Percentiles rank a stretch among this genome's conserved stretches.
phyloP scores from a whole-genome alignment of 2,329 filamentous ascomycete species.

The Penicillium sp. region DNA sequence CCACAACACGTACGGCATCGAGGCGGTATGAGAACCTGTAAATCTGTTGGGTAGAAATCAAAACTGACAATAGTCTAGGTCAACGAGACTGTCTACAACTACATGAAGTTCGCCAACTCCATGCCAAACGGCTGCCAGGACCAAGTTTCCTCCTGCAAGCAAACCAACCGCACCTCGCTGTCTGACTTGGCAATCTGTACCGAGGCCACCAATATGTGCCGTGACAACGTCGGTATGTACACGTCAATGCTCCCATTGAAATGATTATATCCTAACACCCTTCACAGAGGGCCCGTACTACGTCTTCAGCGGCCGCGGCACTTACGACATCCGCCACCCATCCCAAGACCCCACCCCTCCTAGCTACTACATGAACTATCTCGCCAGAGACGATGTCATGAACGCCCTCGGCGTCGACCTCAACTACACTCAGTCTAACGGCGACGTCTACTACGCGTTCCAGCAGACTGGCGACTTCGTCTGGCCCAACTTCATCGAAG shows the following conservation, averaged over 20 bases:
- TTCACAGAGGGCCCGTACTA: conserved; percentile 56
- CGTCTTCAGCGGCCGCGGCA: conserved; percentile 54
- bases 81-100: conserved; percentile 62
- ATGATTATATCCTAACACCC: neutral
- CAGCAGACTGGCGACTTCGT: conserved; percentile 62
- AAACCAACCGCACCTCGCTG: conserved; percentile 60
- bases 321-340: conserved; percentile 63
- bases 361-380: conserved; percentile 62
- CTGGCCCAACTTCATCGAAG: conserved; percentile 61
- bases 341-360: conserved; percentile 64
- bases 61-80: conserved; percentile 28
- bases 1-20: conserved; percentile 60
- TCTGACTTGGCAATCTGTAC: conserved; percentile 54
- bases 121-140: conserved; percentile 64
- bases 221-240: conserved; percentile 53
- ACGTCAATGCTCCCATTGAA: neutral
- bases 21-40: conserved; percentile 25
- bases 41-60: neutral
- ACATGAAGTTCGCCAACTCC: conserved; percentile 58
- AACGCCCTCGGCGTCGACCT: conserved; percentile 63
- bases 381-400: conserved; percentile 62
- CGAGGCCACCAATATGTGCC: conserved; percentile 58
- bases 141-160: conserved; percentile 67
- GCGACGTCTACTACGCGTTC: conserved; percentile 50
- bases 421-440: conserved; percentile 57